Percentiles rank a stretch among this genome's conserved stretches.
These are phyloP conservation scores for Tricholoma sp. DNA, from an alignment of 768 basidiomycete species.

Conservation along the genomic window DNA sequence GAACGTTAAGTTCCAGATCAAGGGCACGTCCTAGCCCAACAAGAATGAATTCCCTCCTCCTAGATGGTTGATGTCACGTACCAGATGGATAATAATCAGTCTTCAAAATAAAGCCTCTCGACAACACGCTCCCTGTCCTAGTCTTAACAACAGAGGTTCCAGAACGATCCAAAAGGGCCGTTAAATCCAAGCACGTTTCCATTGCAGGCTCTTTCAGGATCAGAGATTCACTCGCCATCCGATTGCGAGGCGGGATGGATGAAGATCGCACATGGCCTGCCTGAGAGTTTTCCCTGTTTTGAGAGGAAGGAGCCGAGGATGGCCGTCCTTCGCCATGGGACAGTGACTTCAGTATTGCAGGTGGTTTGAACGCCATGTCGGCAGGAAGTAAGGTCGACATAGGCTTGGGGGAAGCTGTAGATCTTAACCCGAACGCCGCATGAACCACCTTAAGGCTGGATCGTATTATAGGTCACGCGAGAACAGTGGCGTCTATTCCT, in stretches of 20 bases:
- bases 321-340: slow-evolving; percentile 10
- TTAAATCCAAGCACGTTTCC: slow-evolving; percentile 49
- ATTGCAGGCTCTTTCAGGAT: slow-evolving; percentile 11
- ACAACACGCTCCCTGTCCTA: slow-evolving; percentile 76
- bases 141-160: slow-evolving; percentile 78
- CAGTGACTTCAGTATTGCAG: slow-evolving; percentile 4
- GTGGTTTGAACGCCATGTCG: slow-evolving; percentile 12
- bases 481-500: no score
- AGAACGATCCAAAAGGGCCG: slow-evolving; percentile 57
- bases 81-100: slow-evolving; percentile 86
- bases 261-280: slow-evolving; percentile 8
- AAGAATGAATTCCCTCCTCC: background rate
- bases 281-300: background rate
- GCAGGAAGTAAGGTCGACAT: slow-evolving; percentile 5
- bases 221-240: slow-evolving; percentile 9
- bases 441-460: no score
- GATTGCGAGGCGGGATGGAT: slow-evolving; percentile 11
- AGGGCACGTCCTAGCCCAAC: slow-evolving; percentile 65
- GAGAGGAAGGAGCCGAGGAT: slow-evolving; percentile 7
- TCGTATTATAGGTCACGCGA: no score
- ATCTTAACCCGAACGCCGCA: no score
- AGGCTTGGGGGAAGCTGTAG: background rate
- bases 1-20: slow-evolving; percentile 85
- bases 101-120: slow-evolving; percentile 89
- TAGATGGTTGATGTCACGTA: slow-evolving; percentile 17